Base-by-base conservation (phyloP, 108 stramenopile species). In the Licmophora abbreviata region DNA sequence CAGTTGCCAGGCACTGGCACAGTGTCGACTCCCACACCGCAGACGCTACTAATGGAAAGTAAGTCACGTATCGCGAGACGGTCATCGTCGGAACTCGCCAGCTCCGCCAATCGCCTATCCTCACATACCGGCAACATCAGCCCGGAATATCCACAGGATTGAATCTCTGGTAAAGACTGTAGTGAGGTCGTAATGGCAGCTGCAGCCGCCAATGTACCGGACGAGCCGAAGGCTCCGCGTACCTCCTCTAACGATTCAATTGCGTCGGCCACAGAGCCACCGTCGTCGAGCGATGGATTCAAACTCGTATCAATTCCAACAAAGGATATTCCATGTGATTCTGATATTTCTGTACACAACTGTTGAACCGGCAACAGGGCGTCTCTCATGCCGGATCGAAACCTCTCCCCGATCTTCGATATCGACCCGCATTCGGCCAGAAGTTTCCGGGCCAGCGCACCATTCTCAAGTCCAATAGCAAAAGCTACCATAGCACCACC, bases 21-120 rank as follows among this genome's bases (percentile, higher is more conserved):
- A 0, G 86, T 88, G 40, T 92, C 90, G 1, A 92, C 61, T 8
- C 90, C 90, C 4, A 92, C 90, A 1, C 90, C 90, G 59, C 90
- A 92, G 0, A 88, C 85, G 21, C 71, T 79, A 26, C 78, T 78
- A 15, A 92, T 69, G 30, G 56, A 65, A 29, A 92, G 49, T 8
- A 92, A 54, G 52, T 86, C 65, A 51, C 54, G 68, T 64, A 60
- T 69, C 37, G 34, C 54, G 12, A 61, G 37, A n/a, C n/a, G n/a
- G n/a, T n/a, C n/a, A n/a, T n/a, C n/a, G 41, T 33, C 32, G 12
- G 29, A 15, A 29, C 44, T 21, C 1, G 61, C 69, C 8, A 88
- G 49, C 54, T 85, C 77, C 0, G 81, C 74, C 29, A 92, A 52
- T 40, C 90, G 56, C 3, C 29, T 21, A 54, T 92, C 90, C 60